Percentiles rank a stretch among this genome's conserved stretches.
These are phyloP conservation scores for Camellia lanceoleosa DNA, from an alignment of 148 eudicot species.

Conservation along the genomic window DNA sequence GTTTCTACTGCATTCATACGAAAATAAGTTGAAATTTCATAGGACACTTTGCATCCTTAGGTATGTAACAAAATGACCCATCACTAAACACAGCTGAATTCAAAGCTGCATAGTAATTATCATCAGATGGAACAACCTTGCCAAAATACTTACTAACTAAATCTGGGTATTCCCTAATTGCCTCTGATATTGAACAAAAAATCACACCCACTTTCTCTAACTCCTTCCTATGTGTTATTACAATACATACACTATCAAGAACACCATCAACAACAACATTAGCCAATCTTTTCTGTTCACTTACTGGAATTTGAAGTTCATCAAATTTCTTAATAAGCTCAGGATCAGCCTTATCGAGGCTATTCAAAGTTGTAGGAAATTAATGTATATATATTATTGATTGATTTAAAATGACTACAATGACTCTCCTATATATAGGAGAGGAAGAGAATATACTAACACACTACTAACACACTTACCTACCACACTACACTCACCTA, in stretches of 20 bases:
- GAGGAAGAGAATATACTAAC: too few relatives aligned
- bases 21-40: conserved; percentile 95
- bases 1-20: conserved; percentile 89
- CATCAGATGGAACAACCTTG: conserved; percentile 74
- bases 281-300: conserved; percentile 72
- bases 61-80: conserved; percentile 90
- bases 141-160: conserved; percentile 76
- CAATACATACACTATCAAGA: conserved; percentile 86
- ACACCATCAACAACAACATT: conserved; percentile 92
- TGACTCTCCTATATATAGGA: too few relatives aligned
- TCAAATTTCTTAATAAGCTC: conserved; percentile 81
- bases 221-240: conserved; percentile 79
- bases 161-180: conserved; percentile 77
- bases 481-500: too few relatives aligned
- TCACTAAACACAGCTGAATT: conserved; percentile 96
- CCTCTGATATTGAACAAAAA: conserved; percentile 93
- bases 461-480: too few relatives aligned
- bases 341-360: conserved; percentile 92
- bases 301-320: conserved; percentile 67
- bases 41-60: conserved; percentile 72
- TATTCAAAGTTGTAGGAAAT: conserved; percentile 70
- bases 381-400: too few relatives aligned
- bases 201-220: conserved; percentile 78
- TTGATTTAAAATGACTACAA: too few relatives aligned
- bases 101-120: conserved; percentile 81